Conservation (phyloP, 176 grass and related monocot species). For the Neostapfia colusana region DNA sequence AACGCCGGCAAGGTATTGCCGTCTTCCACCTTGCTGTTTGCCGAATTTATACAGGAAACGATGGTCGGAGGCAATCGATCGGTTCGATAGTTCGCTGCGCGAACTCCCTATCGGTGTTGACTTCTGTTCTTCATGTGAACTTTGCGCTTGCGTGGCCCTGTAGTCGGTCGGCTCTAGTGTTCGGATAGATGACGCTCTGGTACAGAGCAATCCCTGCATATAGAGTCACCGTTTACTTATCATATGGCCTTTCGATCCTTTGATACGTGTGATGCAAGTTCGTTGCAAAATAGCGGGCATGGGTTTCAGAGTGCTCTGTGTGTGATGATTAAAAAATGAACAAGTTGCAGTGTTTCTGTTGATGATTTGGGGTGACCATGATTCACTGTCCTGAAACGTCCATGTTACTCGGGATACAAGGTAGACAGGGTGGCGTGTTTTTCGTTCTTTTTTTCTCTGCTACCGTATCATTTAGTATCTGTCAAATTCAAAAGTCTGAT, state of each 20-base stretch:
- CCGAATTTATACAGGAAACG: constrained; percentile 4
- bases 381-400: background rate
- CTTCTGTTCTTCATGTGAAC: background rate
- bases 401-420: background rate
- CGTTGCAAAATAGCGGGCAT: background rate
- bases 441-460: background rate
- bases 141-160: background rate
- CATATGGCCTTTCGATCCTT: background rate
- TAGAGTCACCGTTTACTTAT: background rate
- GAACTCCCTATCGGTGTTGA: background rate
- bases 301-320: background rate
- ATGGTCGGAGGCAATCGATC: too few relatives aligned
- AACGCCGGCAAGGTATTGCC: constrained; percentile 30
- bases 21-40: background rate
- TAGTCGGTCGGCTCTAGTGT: background rate
- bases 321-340: background rate
- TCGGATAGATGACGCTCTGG: background rate
- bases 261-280: background rate
- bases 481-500: background rate
- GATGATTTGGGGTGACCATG: background rate
- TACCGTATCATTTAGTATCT: background rate
- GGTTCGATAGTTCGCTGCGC: background rate
- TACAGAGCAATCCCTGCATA: background rate
- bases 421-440: background rate
- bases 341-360: background rate